Conservation (phyloP, 2,329 filamentous ascomycete species). For the Nigrospora oryzae region DNA sequence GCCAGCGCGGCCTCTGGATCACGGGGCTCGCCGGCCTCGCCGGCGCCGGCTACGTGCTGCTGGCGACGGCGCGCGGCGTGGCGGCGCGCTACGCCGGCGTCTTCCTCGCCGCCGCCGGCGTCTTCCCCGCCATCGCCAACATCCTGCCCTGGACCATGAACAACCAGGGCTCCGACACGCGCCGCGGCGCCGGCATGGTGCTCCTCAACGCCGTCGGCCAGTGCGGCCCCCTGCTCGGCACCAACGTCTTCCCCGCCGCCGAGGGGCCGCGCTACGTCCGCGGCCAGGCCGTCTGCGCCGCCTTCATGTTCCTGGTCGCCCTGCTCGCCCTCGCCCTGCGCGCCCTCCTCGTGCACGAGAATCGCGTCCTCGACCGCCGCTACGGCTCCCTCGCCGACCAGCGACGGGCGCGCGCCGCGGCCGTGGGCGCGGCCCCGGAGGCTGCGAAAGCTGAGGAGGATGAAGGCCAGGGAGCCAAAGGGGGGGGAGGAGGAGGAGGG, state of each 20-base stretch:
- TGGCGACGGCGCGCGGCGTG: conserved; percentile 41
- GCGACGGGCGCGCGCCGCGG: neutral
- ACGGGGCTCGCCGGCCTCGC: conserved; percentile 46
- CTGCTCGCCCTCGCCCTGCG: conserved; percentile 23
- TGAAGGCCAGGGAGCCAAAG: no score
- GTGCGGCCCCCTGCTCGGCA: conserved; percentile 55
- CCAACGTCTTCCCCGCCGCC: conserved; percentile 47
- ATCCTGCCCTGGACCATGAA: conserved; percentile 61
- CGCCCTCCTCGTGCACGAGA: conserved; percentile 22
- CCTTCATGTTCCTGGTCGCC: conserved; percentile 32
- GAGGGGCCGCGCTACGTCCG: conserved; percentile 27
- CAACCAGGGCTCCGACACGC: conserved; percentile 61
- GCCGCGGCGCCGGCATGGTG: conserved; percentile 54
- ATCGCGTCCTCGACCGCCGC: conserved; percentile 17
- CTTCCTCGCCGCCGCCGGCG: conserved; percentile 45
- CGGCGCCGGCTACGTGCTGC: conserved; percentile 55
- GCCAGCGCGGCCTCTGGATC: conserved; percentile 56
- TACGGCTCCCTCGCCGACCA: conserved; percentile 1
- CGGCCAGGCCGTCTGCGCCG: conserved; percentile 29
- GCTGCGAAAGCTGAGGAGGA: neutral
- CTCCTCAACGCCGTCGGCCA: conserved; percentile 53
- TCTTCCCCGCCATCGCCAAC: conserved; percentile 61
- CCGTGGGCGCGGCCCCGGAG: neutral
- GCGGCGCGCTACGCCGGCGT: conserved; percentile 30
- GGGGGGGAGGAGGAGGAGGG: no score